Conservation (phyloP, 208 protist species). For the Leptomonas seymouri region DNA sequence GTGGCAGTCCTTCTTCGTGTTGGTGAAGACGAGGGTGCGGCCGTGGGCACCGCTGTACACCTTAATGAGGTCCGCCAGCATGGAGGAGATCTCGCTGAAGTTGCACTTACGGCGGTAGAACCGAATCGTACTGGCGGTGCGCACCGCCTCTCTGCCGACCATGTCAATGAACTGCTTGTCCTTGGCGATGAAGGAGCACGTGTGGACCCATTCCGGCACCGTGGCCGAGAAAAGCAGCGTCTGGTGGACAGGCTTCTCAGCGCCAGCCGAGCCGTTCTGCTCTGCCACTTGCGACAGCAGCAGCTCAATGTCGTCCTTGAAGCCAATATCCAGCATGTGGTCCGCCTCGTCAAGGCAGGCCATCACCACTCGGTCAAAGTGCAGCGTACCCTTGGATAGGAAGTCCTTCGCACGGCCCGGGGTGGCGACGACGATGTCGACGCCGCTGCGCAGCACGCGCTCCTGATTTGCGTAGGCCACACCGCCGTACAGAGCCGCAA, state of each 20-base stretch:
- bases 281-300: slow-evolving; percentile 94
- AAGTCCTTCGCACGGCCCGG: slow-evolving; percentile 99
- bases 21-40: slow-evolving; percentile 93
- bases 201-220: slow-evolving; percentile 92
- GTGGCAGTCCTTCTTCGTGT: slow-evolving; percentile 93
- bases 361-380: slow-evolving; percentile 91
- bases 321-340: slow-evolving; percentile 98
- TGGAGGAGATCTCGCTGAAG: slow-evolving; percentile 86
- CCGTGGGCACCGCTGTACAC: slow-evolving; percentile 89
- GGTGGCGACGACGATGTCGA: slow-evolving; percentile 98
- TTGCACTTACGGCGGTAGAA: slow-evolving; percentile 92
- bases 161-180: slow-evolving; percentile 95
- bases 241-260: slow-evolving; percentile 75
- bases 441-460: slow-evolving; percentile 92
- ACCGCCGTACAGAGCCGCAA: slow-evolving; percentile 94
- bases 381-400: slow-evolving; percentile 95
- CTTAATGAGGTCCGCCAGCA: slow-evolving; percentile 92
- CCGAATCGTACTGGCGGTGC: slow-evolving; percentile 90
- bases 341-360: slow-evolving; percentile 99
- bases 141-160: slow-evolving; percentile 94
- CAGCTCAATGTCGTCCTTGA: slow-evolving; percentile 95
- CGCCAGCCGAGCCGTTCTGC: slow-evolving; percentile 90
- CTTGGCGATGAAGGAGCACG: slow-evolving; percentile 74
- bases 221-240: slow-evolving; percentile 95
- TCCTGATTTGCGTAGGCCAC: slow-evolving; percentile 94